Percentiles rank a stretch among this genome's conserved stretches.
These are phyloP conservation scores for Sporothrix sp. DNA, from an alignment of 2,329 filamentous ascomycete genomes.

Conservation along the genomic window DNA sequence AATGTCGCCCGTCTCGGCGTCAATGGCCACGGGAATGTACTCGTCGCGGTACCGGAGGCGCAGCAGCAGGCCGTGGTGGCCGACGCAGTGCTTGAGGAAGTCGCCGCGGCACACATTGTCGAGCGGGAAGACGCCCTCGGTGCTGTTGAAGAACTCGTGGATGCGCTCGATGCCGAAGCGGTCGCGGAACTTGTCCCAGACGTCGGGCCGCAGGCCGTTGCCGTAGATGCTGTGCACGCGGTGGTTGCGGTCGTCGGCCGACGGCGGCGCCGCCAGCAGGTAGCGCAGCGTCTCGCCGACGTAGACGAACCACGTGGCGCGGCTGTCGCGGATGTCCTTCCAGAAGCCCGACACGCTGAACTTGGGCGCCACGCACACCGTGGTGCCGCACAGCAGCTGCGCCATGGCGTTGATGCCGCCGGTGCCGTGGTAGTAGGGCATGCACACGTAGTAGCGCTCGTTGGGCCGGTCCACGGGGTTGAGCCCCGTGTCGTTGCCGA, in stretches of 20 bases:
- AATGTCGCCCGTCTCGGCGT: slow-evolving; percentile 58
- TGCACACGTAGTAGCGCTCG: slow-evolving; percentile 65
- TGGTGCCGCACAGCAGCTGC: slow-evolving; percentile 43
- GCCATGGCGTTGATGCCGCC: slow-evolving; percentile 50
- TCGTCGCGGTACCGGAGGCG: slow-evolving; percentile 42
- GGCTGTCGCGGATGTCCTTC: slow-evolving; percentile 57
- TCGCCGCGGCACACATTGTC: slow-evolving; percentile 51
- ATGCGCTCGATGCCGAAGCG: slow-evolving; percentile 54
- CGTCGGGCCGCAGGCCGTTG: slow-evolving; percentile 59
- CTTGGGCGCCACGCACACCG: slow-evolving; percentile 52
- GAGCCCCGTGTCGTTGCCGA: slow-evolving; percentile 21
- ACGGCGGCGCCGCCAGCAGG: slow-evolving; percentile 56
- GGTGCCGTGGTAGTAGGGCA: slow-evolving; percentile 70
- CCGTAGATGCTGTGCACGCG: slow-evolving; percentile 51
- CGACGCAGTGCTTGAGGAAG: slow-evolving; percentile 54
- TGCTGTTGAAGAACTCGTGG: slow-evolving; percentile 68
- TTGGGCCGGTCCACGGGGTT: slow-evolving; percentile 24
- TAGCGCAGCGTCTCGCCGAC: slow-evolving; percentile 71
- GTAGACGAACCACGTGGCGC: slow-evolving; percentile 63
- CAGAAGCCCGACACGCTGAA: slow-evolving; percentile 65
- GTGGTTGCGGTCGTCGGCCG: slow-evolving; percentile 51
- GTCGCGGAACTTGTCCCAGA: slow-evolving; percentile 55
- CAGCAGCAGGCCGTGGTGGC: slow-evolving; percentile 57
- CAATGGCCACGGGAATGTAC: slow-evolving; percentile 58
- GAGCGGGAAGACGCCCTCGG: slow-evolving; percentile 58